Evolutionary conservation across 2,329 filamentous ascomycete genomes (phyloP), one percentile per base, ranked within the genome.

Genomic region (Fusarium sulawesiense): DNA sequence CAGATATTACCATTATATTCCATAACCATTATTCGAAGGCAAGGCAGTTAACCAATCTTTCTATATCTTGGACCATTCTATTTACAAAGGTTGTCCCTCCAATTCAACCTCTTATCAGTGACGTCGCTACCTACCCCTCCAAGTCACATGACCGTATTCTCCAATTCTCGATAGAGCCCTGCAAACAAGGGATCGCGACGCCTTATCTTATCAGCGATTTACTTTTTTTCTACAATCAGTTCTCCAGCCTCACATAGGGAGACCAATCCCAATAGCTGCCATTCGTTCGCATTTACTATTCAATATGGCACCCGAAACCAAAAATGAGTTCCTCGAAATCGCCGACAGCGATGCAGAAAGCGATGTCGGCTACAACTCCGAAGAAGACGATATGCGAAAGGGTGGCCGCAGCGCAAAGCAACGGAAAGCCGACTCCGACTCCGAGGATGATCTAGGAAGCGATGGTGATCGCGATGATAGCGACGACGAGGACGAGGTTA

Each of bases 281-380:
- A 62, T 59, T 55, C 23, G 20, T 59, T 56, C 23, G 29, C 51
- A 60, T 49, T 55, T 48, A 57, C 18, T 23, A 57, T 58, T 65
- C 56, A 56, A 34, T 13, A 93, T 94, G 91, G 80, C 89, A 2
- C 83, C 88, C 42, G 87, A 90, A 76, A 93, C 91, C 76, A 87
- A 87, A 72, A 93, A 93, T 78, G 87, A 92, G 55, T 94, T 91
- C 74, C 86, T 94, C 30, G 88, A 90, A 68, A 83, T 81, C 3
- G 78, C 76, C 4, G 84, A 88, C 20, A 91, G 88, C 75, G 87
- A 89, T 21, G 87, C 89, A 37, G 87, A 89, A 47, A 83, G 84
- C 40, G 81, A 81, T 68, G 80, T 83, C 51, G 88, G 86, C 60
- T 92, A 92, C 77, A 84, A 92, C 67, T 93, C 91, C 0, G 91